Base-by-base conservation (phyloP, 225 moss, liverwort and hornwort genomes). In the Takakia lepidozioides region DNA sequence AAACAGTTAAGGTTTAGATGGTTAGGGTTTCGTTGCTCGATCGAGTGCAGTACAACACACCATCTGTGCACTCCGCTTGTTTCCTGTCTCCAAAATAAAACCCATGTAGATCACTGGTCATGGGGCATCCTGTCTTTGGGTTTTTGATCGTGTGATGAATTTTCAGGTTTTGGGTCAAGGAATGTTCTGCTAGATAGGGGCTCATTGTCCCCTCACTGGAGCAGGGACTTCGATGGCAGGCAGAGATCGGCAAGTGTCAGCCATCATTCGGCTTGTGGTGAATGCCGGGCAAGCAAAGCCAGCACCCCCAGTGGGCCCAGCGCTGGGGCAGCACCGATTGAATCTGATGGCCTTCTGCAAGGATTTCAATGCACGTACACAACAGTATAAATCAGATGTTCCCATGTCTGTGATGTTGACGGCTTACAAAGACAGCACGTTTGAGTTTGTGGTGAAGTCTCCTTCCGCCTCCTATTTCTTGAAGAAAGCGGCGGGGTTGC, bases 311-410 rank as follows among this genome's bases (percentile, higher is more conserved):
- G 88, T 93, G 8, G 93, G 93, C 2, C 93, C 93, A 11, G 93
- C 93, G 11, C 47, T 93, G 17, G 93, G 93, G 15, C 93, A 88
- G 62, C 93, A 89, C 40, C 75, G 93, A 9, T 54, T 93, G 10
- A 93, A 93, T 47, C 60, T 93, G 48, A 93, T 93, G 93, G 73
- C 93, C 1, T 93, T 93, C 40, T 89, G 93, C 69, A 93, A 93
- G 55, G 93, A 93, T 39, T 93, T 93, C 61, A 92, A 93, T 41
- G 88, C 93, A 49, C 86, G 89, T 5, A 93, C 92, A n/a, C 86
- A 88, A 68, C 71, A 79, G 25, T 60, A 89, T 29, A 93, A 84
- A 69, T 25, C 83, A 1, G 93, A 93, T 6, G 89, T 89, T 44
- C 93, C 93, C 5, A 86, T 93, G 76, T 93, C 93, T 1, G 86